A percentile compares a stretch with the other conserved stretches of the same genome.
Evolutionary conservation across 441 rosid genomes (phyloP).

Genomic region (Syzygium syzygioides): DNA sequence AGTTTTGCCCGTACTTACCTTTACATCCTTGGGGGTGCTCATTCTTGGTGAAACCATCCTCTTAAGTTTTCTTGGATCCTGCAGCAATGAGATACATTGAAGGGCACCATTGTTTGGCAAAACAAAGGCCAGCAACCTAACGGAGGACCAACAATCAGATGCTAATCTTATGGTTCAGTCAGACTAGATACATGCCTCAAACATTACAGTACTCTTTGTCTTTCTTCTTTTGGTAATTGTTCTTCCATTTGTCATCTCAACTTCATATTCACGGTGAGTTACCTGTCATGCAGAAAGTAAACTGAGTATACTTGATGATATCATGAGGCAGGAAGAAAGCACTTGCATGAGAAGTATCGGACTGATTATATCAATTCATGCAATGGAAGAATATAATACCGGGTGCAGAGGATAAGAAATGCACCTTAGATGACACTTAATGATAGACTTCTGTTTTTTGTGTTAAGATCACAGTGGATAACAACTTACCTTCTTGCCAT

Average conservation of each 20-base stretch:
- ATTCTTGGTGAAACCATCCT: conserved; percentile 45
- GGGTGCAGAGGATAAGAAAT: neutral
- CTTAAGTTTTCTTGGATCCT: conserved; percentile 59
- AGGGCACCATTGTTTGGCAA: neutral
- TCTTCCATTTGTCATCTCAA: conserved; percentile 62
- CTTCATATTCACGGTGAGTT: conserved; percentile 70
- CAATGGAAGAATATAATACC: neutral
- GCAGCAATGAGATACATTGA: conserved; percentile 7
- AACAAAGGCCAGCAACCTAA: neutral
- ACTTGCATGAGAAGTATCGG: neutral
- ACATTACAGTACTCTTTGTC: conserved; percentile 61
- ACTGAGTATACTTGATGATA: neutral
- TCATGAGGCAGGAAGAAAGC: neutral
- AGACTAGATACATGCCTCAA: conserved; percentile 47
- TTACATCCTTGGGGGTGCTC: conserved; percentile 37
- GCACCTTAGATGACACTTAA: neutral
- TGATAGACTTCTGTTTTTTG: neutral
- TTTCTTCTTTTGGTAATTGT: conserved; percentile 65
- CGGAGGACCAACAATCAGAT: neutral
- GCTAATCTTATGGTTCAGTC: neutral
- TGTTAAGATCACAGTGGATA: neutral
- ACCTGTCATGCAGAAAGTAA: conserved; percentile 40
- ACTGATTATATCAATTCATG: neutral
- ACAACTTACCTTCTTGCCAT: conserved; percentile 49
- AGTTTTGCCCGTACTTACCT: conserved; percentile 33